Percentiles rank a stretch among this genome's conserved stretches.
phyloP scores from a whole-genome alignment of 2,329 filamentous ascomycete species.

The Colletotrichum australisinense region DNA sequence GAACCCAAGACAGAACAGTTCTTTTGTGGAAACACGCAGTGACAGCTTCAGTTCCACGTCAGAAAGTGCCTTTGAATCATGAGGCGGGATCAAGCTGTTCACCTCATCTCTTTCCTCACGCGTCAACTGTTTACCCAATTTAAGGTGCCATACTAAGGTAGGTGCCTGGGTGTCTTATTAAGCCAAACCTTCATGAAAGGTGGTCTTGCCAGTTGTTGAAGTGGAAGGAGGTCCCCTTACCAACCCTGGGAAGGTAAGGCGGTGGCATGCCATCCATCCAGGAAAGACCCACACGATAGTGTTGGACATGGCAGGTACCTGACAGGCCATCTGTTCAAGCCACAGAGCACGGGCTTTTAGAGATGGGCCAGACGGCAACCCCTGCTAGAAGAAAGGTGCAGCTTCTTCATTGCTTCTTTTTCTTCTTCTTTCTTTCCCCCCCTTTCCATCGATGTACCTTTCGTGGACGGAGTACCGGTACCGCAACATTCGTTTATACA shows the following conservation, averaged over 20 bases:
- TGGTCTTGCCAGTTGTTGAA: slow-evolving; percentile 6
- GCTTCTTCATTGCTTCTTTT: slow-evolving; percentile 19
- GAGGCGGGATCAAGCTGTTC: neutral
- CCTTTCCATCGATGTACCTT: neutral
- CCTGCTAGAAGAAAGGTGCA: slow-evolving; percentile 26
- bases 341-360: slow-evolving; percentile 26
- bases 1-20: neutral
- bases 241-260: slow-evolving; percentile 14
- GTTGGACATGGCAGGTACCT: slow-evolving; percentile 34
- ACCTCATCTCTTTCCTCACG: neutral
- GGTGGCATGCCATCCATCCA: slow-evolving; percentile 10
- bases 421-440: neutral
- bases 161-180: too few relatives aligned
- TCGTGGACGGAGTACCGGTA: neutral
- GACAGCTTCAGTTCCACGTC: neutral
- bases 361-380: slow-evolving; percentile 8
- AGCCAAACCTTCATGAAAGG: slow-evolving; percentile 2
- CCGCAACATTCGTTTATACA: neutral
- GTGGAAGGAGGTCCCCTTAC: neutral
- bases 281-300: slow-evolving; percentile 28
- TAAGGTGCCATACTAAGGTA: too few relatives aligned
- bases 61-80: neutral
- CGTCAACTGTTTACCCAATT: neutral
- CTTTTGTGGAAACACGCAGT: neutral
- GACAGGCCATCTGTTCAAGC: slow-evolving; percentile 3